Evolutionary conservation across 1,284 basidiomycete genomes (phyloP).

Genomic region (Fomes fomentarius): DNA sequence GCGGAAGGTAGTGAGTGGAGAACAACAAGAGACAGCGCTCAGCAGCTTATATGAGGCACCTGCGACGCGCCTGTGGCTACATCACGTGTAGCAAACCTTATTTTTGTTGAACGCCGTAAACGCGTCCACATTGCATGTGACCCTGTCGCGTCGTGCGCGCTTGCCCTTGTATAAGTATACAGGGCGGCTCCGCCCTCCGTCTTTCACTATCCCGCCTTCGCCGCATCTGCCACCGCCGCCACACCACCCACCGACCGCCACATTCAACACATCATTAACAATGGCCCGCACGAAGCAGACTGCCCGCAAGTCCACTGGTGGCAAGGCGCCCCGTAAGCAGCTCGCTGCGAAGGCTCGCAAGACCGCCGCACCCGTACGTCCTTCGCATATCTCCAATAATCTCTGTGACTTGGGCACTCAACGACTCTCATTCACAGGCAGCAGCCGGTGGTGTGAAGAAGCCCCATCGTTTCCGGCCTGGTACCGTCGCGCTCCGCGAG

Average conservation of each 20-base stretch:
- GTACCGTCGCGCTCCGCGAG: slow-evolving; percentile 84
- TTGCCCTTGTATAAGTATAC: slow-evolving; percentile 20
- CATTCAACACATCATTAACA: slow-evolving; percentile 21
- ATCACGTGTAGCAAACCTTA: slow-evolving; percentile 28
- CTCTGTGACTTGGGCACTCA: too few relatives aligned
- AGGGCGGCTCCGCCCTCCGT: not conserved
- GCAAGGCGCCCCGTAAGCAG: slow-evolving; percentile 70
- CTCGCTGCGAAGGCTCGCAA: slow-evolving; percentile 62
- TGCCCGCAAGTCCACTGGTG: slow-evolving; percentile 84
- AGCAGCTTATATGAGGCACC: slow-evolving; percentile 19
- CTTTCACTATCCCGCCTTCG: slow-evolving; percentile 10
- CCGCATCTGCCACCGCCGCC: slow-evolving; percentile 3
- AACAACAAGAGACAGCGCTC: not conserved
- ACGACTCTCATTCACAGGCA: slow-evolving; percentile 14
- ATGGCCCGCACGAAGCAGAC: slow-evolving; percentile 75
- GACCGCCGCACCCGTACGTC: slow-evolving; percentile 37
- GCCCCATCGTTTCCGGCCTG: slow-evolving; percentile 67
- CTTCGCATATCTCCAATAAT: too few relatives aligned
- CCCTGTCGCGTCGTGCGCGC: slow-evolving; percentile 24
- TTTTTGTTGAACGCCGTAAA: slow-evolving; percentile 34
- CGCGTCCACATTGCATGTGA: slow-evolving; percentile 31
- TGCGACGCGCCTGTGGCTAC: slow-evolving; percentile 20
- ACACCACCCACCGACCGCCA: slow-evolving; percentile 8
- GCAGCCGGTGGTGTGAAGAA: slow-evolving; percentile 81
- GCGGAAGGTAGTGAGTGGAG: not conserved